Percentiles rank a stretch among this genome's conserved stretches.
Evolutionary conservation across 2,329 filamentous ascomycete species (phyloP).

Genomic region (Xenoacremonium recifei): DNA sequence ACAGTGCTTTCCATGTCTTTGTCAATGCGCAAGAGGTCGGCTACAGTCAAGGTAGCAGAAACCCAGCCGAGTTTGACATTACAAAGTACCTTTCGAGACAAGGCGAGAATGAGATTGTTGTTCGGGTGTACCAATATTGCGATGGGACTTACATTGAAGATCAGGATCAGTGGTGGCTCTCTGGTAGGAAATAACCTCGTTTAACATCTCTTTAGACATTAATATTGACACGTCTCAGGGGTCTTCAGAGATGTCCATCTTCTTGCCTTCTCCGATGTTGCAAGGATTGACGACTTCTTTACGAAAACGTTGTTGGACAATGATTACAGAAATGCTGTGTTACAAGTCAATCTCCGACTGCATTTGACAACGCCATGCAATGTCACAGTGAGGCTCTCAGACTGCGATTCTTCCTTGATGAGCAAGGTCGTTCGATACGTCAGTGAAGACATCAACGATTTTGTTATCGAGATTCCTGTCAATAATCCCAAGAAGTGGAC

Average conservation of each 20-base stretch:
- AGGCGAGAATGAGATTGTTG: conserved; percentile 55
- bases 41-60: conserved; percentile 70
- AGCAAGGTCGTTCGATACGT: too few relatives aligned
- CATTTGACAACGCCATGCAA: conserved; percentile 30
- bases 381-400: conserved; percentile 36
- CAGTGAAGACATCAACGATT: too few relatives aligned
- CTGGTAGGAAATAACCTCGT: conserved; percentile 31
- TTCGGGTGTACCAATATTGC: conserved; percentile 70
- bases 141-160: conserved; percentile 73
- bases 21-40: conserved; percentile 67
- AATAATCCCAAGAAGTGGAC: conserved; percentile 62
- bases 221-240: background rate
- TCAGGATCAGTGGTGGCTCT: conserved; percentile 66
- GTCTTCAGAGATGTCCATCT: conserved; percentile 71
- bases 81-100: conserved; percentile 46
- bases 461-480: background rate
- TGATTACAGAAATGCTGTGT: conserved; percentile 47
- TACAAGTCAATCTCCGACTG: conserved; percentile 46
- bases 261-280: conserved; percentile 54
- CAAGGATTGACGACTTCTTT: conserved; percentile 45
- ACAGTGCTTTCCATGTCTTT: conserved; percentile 70
- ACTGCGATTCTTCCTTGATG: too few relatives aligned
- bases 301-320: conserved; percentile 52
- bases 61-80: conserved; percentile 72
- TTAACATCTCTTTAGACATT: background rate